These are phyloP conservation scores for Rosa persica DNA, from an alignment of 306 rosid species.

Conservation along the genomic window DNA sequence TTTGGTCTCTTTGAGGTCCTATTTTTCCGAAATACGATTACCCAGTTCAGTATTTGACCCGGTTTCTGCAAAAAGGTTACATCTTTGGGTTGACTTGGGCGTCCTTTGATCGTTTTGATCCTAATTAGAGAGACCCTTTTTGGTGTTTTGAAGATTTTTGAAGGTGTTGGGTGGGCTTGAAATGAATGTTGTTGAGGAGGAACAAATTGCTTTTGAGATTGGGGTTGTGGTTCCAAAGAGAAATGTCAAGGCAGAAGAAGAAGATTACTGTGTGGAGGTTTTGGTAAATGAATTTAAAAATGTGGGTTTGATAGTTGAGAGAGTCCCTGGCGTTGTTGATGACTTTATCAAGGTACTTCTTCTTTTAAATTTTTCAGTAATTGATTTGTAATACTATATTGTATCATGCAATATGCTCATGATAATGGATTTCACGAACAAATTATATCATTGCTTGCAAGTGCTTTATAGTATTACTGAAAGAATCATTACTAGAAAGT, in stretches of 20 bases:
- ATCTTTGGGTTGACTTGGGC: conserved; percentile 21
- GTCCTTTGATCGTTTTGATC: conserved; percentile 5
- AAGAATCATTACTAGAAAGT: conserved; percentile 1
- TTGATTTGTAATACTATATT: not conserved
- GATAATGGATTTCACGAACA: not conserved
- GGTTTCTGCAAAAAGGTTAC: conserved; percentile 14
- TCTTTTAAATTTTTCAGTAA: not conserved
- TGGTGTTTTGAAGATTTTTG: not conserved
- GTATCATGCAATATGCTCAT: conserved; percentile 1
- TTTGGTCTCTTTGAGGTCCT: conserved; percentile 6
- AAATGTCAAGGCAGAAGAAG: conserved; percentile 39
- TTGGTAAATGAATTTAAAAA: conserved; percentile 58
- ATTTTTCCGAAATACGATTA: not conserved
- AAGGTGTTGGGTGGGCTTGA: conserved; percentile 21
- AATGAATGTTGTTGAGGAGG: conserved; percentile 51
- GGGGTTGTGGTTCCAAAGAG: conserved; percentile 81
- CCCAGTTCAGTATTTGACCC: conserved; percentile 20
- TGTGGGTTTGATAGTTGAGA: conserved; percentile 68
- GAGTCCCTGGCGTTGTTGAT: conserved; percentile 77
- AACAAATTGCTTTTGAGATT: conserved; percentile 63
- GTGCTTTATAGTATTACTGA: no score
- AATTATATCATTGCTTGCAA: not conserved
- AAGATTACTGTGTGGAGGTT: conserved; percentile 48
- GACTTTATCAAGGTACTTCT: conserved; percentile 77
- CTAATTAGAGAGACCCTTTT: conserved; percentile 1